These are phyloP conservation scores for Spiraea crenata DNA, from an alignment of 331 rosid genomes.

Conservation along the genomic window DNA sequence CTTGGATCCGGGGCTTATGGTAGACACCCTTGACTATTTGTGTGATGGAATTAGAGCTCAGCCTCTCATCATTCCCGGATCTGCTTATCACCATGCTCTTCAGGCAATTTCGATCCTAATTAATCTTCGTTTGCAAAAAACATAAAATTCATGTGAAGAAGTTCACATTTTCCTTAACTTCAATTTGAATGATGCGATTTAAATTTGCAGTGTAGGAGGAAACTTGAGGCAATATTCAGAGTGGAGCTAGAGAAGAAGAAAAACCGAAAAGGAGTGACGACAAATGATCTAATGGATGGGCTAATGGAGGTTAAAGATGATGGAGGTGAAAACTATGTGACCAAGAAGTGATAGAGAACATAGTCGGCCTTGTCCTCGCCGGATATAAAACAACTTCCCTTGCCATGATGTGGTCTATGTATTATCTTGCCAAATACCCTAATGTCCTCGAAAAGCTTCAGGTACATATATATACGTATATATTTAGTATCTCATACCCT, in stretches of 20 bases:
- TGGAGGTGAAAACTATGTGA: slow-evolving; percentile 27
- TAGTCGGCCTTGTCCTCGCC: slow-evolving; percentile 27
- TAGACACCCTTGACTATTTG: slow-evolving; percentile 23
- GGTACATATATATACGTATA: slow-evolving; percentile 1
- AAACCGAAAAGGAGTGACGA: slow-evolving; percentile 3
- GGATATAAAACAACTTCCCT: slow-evolving; percentile 34
- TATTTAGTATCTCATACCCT: no score
- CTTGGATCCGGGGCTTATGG: slow-evolving; percentile 28
- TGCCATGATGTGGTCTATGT: slow-evolving; percentile 33
- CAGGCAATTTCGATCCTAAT: slow-evolving; percentile 14
- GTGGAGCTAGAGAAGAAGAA: slow-evolving; percentile 32
- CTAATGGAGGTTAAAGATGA: slow-evolving; percentile 36
- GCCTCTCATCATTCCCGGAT: slow-evolving; percentile 39
- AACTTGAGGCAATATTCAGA: slow-evolving; percentile 23
- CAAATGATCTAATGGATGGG: slow-evolving; percentile 42
- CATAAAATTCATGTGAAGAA: neutral
- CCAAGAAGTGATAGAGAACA: slow-evolving; percentile 38
- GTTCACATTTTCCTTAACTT: neutral
- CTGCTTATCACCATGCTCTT: slow-evolving; percentile 28
- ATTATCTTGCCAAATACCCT: slow-evolving; percentile 37
- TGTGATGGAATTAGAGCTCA: slow-evolving; percentile 33
- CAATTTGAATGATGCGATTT: no score
- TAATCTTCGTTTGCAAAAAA: no score
- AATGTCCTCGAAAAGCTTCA: slow-evolving; percentile 32
- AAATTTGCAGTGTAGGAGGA: slow-evolving; percentile 30